A percentile compares a stretch with the other conserved stretches of the same genome.
Conservation (phyloP, 2,329 filamentous ascomycete genomes). For the Sphaerostilbella broomeana region DNA sequence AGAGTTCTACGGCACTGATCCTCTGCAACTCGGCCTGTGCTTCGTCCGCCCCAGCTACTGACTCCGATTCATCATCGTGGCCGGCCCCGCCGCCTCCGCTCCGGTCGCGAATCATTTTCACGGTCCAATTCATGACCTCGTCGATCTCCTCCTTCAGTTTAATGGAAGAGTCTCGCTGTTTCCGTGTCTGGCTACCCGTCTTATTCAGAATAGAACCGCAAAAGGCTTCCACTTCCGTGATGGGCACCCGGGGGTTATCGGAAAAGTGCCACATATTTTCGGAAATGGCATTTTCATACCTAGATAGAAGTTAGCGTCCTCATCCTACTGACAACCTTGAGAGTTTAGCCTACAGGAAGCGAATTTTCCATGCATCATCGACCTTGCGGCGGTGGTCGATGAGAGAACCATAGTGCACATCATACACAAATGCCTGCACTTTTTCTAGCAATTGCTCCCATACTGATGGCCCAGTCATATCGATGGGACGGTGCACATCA, state of each 20-base stretch:
- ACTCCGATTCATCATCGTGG: conserved; percentile 7
- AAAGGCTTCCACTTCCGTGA: conserved; percentile 49
- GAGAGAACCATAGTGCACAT: conserved; percentile 9
- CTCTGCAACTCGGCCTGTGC: conserved; percentile 9
- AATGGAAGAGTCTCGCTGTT: conserved; percentile 45
- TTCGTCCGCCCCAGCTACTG: background rate
- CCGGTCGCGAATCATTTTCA: conserved; percentile 25
- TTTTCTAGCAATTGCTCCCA: conserved; percentile 36
- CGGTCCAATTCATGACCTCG: conserved; percentile 36
- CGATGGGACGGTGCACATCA: conserved; percentile 33
- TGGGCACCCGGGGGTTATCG: conserved; percentile 36
- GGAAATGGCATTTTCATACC: conserved; percentile 40
- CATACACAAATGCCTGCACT: conserved; percentile 17
- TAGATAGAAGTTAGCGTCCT: conserved; percentile 20
- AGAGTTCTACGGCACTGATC: conserved; percentile 27
- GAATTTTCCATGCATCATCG: conserved; percentile 37
- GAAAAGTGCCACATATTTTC: conserved; percentile 38
- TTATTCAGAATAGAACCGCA: conserved; percentile 51
- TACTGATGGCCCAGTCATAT: conserved; percentile 27
- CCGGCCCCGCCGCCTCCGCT: background rate
- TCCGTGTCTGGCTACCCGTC: conserved; percentile 39
- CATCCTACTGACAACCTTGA: background rate
- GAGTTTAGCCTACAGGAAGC: conserved; percentile 38
- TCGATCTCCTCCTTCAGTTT: conserved; percentile 48
- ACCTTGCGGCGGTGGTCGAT: conserved; percentile 29